phyloP scores from a whole-genome alignment of 106 monocot genomes.

The Allium cepa region DNA sequence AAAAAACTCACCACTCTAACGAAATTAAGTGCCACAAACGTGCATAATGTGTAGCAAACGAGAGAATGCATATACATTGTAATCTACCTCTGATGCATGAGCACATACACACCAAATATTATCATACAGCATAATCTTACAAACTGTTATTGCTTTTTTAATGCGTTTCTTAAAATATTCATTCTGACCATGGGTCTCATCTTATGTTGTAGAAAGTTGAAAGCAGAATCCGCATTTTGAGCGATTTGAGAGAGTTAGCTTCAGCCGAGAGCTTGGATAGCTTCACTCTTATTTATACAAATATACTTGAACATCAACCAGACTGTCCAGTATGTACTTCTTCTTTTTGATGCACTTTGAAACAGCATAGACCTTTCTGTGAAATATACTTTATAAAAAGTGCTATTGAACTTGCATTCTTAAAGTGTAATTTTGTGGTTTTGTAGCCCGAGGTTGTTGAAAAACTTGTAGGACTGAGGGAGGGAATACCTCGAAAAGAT shows the following conservation, averaged over 20 bases:
- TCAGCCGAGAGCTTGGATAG: conserved; percentile 92
- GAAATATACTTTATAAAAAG: background rate
- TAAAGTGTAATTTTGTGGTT: background rate
- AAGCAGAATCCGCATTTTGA: conserved; percentile 67
- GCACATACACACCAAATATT: too few relatives aligned
- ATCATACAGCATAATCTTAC: background rate
- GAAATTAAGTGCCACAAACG: too few relatives aligned
- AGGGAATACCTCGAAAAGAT: conserved; percentile 96
- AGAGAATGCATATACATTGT: too few relatives aligned
- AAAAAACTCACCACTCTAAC: too few relatives aligned
- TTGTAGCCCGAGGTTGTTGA: conserved; percentile 95
- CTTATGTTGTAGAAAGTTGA: conserved; percentile 76
- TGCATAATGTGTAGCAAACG: too few relatives aligned
- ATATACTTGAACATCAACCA: conserved; percentile 91
- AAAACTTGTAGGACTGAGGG: conserved; percentile 80
- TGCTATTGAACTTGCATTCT: background rate
- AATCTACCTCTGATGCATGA: too few relatives aligned
- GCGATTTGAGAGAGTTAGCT: conserved; percentile 83
- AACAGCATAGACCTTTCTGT: background rate
- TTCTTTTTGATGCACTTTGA: conserved; percentile 3
- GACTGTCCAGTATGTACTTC: conserved; percentile 82
- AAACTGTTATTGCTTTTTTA: background rate
- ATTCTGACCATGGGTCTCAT: background rate
- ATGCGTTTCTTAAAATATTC: background rate
- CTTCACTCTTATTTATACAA: conserved; percentile 88